Evolutionary conservation across 805 yeast genomes (phyloP).

Genomic region (Candida montana): DNA sequence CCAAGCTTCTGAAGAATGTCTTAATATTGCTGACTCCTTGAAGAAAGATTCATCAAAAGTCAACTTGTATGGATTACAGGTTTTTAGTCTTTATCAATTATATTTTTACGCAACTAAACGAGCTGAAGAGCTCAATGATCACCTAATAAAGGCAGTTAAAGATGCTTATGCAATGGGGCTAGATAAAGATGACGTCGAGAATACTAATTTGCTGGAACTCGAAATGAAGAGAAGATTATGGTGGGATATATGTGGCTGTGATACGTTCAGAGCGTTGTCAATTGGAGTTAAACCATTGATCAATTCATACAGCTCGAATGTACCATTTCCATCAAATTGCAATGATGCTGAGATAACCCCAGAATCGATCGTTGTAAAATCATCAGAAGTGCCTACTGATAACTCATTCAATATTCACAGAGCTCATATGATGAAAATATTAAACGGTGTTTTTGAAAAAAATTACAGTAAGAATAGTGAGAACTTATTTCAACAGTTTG

Average conservation of each 20-base stretch:
- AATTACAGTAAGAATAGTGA: constrained; percentile 15
- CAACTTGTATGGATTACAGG: constrained; percentile 19
- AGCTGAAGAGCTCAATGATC: constrained; percentile 22
- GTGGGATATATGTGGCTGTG: constrained; percentile 29
- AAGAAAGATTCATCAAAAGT: constrained; percentile 13
- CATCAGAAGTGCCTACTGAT: constrained; percentile 22
- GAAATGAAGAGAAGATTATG: constrained; percentile 29
- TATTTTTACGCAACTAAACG: constrained; percentile 27
- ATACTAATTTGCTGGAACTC: constrained; percentile 21
- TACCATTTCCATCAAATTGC: constrained; percentile 30
- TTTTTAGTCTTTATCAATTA: constrained; percentile 24
- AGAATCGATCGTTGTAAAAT: constrained; percentile 17
- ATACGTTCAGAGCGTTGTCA: constrained; percentile 23
- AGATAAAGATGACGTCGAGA: constrained; percentile 21
- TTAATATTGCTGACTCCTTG: constrained; percentile 15
- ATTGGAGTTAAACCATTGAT: constrained; percentile 22
- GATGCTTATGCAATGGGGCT: constrained; percentile 23
- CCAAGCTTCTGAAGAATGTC: constrained; percentile 23
- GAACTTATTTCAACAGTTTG: constrained; percentile 15
- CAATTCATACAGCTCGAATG: constrained; percentile 20
- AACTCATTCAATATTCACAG: constrained; percentile 25
- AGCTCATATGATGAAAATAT: constrained; percentile 24
- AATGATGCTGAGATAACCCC: constrained; percentile 27
- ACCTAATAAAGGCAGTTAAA: constrained; percentile 19
- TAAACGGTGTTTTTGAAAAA: constrained; percentile 24